Evolutionary conservation across 2,329 filamentous ascomycete species (phyloP).

Genomic region (Coniochaeta hoffmannii): DNA sequence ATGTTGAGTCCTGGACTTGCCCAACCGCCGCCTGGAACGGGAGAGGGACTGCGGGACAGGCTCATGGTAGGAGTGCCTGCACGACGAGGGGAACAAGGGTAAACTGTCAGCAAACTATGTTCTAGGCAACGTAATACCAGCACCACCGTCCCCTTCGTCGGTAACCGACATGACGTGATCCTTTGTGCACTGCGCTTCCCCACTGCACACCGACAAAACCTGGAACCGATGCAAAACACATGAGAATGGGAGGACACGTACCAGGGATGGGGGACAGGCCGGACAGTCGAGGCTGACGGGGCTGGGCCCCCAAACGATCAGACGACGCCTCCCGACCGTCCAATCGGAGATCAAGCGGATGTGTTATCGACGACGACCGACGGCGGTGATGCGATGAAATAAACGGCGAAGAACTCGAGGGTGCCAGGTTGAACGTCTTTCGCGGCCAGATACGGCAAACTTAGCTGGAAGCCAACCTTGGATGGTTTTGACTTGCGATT

Average conservation of each 20-base stretch:
- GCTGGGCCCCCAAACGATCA: constrained; percentile 30
- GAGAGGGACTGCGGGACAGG: constrained; percentile 80
- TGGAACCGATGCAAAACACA: constrained; percentile 3
- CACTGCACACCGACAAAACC: background rate
- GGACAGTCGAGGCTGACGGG: constrained; percentile 35
- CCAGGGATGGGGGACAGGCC: constrained; percentile 50
- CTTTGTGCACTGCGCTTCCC: background rate
- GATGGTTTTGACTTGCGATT: background rate
- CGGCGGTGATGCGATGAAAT: constrained; percentile 32
- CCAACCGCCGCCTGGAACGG: constrained; percentile 79
- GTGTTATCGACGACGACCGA: constrained; percentile 31
- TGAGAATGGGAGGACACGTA: constrained; percentile 28
- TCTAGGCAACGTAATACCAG: background rate
- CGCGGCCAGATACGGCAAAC: constrained; percentile 14
- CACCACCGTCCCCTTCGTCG: background rate
- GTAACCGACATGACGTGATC: background rate
- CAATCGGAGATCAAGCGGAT: constrained; percentile 25
- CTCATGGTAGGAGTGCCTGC: constrained; percentile 65
- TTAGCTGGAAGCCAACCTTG: constrained; percentile 9
- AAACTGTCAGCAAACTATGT: background rate
- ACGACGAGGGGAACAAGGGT: constrained; percentile 3
- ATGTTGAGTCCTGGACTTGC: constrained; percentile 72
- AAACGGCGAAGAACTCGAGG: constrained; percentile 31
- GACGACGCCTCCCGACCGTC: constrained; percentile 19
- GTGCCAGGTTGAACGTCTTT: constrained; percentile 39